These are phyloP conservation scores for Cyclotella cryptica DNA, from an alignment of 108 stramenopile genomes.

Conservation along the genomic window DNA sequence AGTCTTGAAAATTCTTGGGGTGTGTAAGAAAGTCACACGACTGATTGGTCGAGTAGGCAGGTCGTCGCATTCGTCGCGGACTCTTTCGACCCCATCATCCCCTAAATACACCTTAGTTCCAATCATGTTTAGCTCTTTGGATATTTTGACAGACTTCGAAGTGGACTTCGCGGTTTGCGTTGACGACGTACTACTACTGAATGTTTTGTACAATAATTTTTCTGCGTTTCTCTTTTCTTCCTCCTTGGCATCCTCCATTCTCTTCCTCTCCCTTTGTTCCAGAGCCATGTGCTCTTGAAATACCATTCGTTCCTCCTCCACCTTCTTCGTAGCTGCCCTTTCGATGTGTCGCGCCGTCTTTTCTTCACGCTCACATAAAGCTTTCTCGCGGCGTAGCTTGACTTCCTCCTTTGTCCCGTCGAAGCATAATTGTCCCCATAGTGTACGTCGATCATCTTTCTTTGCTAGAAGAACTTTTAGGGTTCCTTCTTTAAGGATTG, in stretches of 20 bases:
- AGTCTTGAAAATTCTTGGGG: conserved; percentile 71
- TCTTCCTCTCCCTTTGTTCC: conserved; percentile 40
- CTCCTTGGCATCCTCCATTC: conserved; percentile 50
- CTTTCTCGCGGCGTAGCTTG: conserved; percentile 21
- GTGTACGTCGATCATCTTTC: neutral
- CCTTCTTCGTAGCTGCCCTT: conserved; percentile 5
- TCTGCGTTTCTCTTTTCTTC: conserved; percentile 59
- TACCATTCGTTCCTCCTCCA: conserved; percentile 24
- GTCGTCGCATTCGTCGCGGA: neutral
- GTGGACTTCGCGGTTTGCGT: neutral
- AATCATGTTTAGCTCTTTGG: neutral
- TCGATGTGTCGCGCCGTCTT: conserved; percentile 31
- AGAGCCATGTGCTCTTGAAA: conserved; percentile 20
- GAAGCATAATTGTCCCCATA: conserved; percentile 53
- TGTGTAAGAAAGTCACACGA: conserved; percentile 50
- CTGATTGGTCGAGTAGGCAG: conserved; percentile 41
- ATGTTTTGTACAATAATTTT: conserved; percentile 55
- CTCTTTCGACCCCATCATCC: neutral
- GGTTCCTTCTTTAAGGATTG: conserved; percentile 53
- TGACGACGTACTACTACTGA: conserved; percentile 22
- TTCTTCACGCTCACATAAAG: conserved; percentile 33
- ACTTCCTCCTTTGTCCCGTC: conserved; percentile 37
- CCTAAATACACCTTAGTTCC: neutral
- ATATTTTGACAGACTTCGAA: neutral
- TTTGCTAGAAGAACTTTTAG: conserved; percentile 54